Evolutionary conservation across 441 rosid species (phyloP).

Genomic region (Gossypium schwendimanii): DNA sequence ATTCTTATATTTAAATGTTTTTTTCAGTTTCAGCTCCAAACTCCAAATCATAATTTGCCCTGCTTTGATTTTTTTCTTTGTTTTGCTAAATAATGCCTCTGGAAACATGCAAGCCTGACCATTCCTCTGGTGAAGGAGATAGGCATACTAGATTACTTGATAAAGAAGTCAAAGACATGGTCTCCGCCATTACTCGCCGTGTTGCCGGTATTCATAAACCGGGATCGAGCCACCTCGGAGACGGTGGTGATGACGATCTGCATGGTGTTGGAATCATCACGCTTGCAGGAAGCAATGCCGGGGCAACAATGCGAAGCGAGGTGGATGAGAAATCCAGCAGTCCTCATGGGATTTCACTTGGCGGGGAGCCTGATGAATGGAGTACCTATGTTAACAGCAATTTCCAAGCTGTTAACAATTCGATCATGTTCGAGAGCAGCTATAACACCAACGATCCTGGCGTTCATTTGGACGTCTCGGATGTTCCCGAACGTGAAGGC

Average conservation of each 20-base stretch:
- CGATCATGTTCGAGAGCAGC: conserved; percentile 61
- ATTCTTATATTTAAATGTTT: background rate
- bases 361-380: conserved; percentile 30
- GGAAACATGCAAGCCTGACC: conserved; percentile 27
- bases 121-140: conserved; percentile 27
- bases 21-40: background rate
- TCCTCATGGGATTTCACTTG: conserved; percentile 17
- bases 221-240: conserved; percentile 36
- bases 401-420: conserved; percentile 82
- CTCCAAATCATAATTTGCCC: background rate
- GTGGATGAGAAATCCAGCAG: conserved; percentile 31
- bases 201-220: conserved; percentile 37
- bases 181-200: conserved; percentile 44
- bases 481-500: conserved; percentile 27
- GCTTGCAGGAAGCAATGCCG: conserved; percentile 70
- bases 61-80: background rate
- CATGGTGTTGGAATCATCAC: conserved; percentile 53
- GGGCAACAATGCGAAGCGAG: conserved; percentile 66
- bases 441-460: conserved; percentile 81
- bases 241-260: conserved; percentile 30
- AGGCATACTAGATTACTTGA: conserved; percentile 32
- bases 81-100: conserved; percentile 22
- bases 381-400: conserved; percentile 74
- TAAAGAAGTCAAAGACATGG: conserved; percentile 52
- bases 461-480: conserved; percentile 72